Base-by-base conservation (phyloP, 73 alveolate genomes). In the Durusdinium trenchii region DNA sequence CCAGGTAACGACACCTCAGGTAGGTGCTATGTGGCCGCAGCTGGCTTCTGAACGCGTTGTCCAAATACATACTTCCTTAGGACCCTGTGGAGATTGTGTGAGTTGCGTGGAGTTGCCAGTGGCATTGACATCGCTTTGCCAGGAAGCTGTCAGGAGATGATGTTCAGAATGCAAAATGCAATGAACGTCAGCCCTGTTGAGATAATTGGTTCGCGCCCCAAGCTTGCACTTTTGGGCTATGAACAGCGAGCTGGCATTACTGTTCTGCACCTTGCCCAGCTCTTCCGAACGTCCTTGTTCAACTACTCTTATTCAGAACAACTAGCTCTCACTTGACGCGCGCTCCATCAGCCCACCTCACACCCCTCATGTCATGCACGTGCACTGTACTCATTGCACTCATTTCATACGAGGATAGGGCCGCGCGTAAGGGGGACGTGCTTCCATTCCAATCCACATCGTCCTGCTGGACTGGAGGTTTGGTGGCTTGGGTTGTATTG, bases 141-240 rank as follows among this genome's bases (percentile, higher is more conserved):
- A 91, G 97, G 97, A 69, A 91, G 87, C 57, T 91, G 97, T 38
- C 89, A 91, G 48, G 97, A 91, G 83, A 64, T 91, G 97, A 91
- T 91, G 97, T 54, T 91, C 54, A 46, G 87, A 69, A 12, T 91
- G 97, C 97, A 91, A 71, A 71, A 40, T 51, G 97, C 89, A 45
- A 52, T 91, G 54, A 91, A 91, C 83, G 97, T 91, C 97, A 91
- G 97, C 76, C 97, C 97, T 3, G 97, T 91, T 86, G 89, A 91
- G 97, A 91, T 91, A 5, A 76, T 91, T 26, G 97, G 97, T 20
- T 73, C 2, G 64, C 47, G 26, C 95, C 83, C 60, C 60, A 38
- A 36, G 38, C 48, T 42, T 38, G 46, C 16, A 40, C 38, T 62
- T 62, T 26, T 5, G 36, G 76, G 76, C 36, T 6, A 26, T 62